Percentiles rank a stretch among this genome's conserved stretches.
These are phyloP conservation scores for Colletotrichum agaves DNA, from an alignment of 2,329 filamentous ascomycete species.

Conservation along the genomic window DNA sequence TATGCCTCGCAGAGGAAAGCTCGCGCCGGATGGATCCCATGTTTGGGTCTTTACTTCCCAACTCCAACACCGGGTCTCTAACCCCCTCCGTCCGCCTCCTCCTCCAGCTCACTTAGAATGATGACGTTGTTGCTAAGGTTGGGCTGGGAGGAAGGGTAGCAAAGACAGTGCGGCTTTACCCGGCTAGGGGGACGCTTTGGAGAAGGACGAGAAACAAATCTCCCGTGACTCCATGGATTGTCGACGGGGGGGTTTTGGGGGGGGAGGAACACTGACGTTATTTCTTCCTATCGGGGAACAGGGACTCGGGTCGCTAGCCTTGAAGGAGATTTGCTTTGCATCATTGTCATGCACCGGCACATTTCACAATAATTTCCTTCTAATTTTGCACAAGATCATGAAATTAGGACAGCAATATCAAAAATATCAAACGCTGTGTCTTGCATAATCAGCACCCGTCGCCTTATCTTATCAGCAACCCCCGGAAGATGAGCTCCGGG, in stretches of 20 bases:
- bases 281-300: conserved; percentile 10
- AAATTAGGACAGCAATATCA: too few relatives aligned
- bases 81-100: conserved; percentile 6
- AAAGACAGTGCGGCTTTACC: conserved; percentile 17
- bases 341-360: conserved; percentile 8
- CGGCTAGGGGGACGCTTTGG: neutral
- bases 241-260: too few relatives aligned
- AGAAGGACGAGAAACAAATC: conserved; percentile 1
- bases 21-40: conserved; percentile 1
- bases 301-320: neutral
- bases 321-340: conserved; percentile 6
- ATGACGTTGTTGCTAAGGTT: conserved; percentile 17
- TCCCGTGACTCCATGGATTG: neutral
- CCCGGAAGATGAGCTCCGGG: conserved; percentile 1
- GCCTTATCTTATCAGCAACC: conserved; percentile 8
- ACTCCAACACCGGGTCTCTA: neutral
- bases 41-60: too few relatives aligned
- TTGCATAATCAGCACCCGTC: neutral
- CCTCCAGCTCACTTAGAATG: neutral
- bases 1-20: conserved; percentile 23
- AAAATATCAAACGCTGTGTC: neutral
- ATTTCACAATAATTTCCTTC: neutral
- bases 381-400: too few relatives aligned
- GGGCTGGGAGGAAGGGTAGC: neutral
- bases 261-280: conserved; percentile 33